phyloP scores from a whole-genome alignment of 441 rosid genomes.

The Gossypium aridum region DNA sequence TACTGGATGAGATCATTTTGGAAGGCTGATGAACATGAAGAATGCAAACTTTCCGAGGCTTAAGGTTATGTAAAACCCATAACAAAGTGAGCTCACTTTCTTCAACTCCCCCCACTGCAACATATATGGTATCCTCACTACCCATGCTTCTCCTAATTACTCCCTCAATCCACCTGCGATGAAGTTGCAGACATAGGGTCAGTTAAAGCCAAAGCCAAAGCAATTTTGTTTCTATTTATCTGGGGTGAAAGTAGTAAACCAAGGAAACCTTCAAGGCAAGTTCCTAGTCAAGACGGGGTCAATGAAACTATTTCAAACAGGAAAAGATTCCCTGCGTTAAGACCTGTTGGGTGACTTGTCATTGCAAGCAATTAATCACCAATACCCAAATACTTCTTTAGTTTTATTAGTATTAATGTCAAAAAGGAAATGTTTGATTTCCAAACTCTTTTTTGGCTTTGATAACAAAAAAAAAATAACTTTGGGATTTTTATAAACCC shows the following conservation, averaged over 20 bases:
- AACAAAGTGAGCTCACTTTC: slow-evolving; percentile 47
- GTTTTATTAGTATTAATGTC: not conserved
- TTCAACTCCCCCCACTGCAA: slow-evolving; percentile 57
- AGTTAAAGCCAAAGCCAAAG: not conserved
- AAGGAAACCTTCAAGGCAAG: slow-evolving; percentile 2
- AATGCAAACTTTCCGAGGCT: slow-evolving; percentile 28
- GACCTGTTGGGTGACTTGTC: not conserved
- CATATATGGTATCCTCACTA: slow-evolving; percentile 34
- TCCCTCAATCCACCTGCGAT: not conserved
- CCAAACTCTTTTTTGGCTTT: not conserved
- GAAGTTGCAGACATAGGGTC: not conserved
- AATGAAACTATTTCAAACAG: not conserved
- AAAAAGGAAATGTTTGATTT: not conserved
- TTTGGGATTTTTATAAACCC: not conserved
- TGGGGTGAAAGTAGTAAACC: not conserved
- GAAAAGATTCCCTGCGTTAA: not conserved
- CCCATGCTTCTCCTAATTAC: not conserved
- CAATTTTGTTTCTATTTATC: not conserved
- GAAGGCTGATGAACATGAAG: slow-evolving; percentile 62
- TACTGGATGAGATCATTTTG: slow-evolving; percentile 25
- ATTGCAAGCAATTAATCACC: not conserved
- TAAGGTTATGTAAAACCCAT: slow-evolving; percentile 54
- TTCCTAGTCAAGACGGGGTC: slow-evolving; percentile 1
- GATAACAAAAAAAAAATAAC: not conserved
- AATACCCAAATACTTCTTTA: not conserved